These are phyloP conservation scores for Hygrophorus russula DNA, from an alignment of 768 basidiomycete species.

Conservation along the genomic window DNA sequence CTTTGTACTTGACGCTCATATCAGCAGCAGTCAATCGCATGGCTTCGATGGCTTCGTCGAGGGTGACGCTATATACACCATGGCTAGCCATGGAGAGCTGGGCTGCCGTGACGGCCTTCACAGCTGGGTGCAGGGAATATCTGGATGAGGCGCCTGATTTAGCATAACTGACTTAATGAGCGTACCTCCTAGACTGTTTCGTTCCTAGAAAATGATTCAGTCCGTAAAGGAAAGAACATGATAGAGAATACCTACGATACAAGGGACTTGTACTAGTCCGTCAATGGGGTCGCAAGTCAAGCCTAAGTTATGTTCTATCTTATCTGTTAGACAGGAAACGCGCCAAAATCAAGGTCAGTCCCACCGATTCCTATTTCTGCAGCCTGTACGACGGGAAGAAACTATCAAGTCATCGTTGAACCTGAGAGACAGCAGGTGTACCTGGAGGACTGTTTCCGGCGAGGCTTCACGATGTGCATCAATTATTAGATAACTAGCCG, in stretches of 20 bases:
- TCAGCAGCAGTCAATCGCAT: constrained; percentile 90
- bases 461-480: too few relatives aligned
- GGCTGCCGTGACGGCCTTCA: constrained; percentile 88
- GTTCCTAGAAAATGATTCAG: constrained; percentile 37
- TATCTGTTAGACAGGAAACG: background rate
- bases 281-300: constrained; percentile 93
- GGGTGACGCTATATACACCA: constrained; percentile 74
- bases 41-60: constrained; percentile 94
- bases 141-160: background rate
- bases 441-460: constrained; percentile 75
- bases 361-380: constrained; percentile 86
- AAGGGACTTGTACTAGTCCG: constrained; percentile 89
- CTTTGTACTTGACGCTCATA: constrained; percentile 94
- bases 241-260: constrained; percentile 53
- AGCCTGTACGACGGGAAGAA: constrained; percentile 30
- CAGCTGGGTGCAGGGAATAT: constrained; percentile 35
- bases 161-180: background rate
- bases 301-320: constrained; percentile 70
- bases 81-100: constrained; percentile 91
- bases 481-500: too few relatives aligned
- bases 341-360: constrained; percentile 1
- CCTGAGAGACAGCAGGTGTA: constrained; percentile 15
- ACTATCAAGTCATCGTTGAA: constrained; percentile 8
- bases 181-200: constrained; percentile 77
- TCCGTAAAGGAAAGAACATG: background rate